Evolutionary conservation across 1,139 yeast genomes (phyloP).

Genomic region (Yamadazyma dushanensis): DNA sequence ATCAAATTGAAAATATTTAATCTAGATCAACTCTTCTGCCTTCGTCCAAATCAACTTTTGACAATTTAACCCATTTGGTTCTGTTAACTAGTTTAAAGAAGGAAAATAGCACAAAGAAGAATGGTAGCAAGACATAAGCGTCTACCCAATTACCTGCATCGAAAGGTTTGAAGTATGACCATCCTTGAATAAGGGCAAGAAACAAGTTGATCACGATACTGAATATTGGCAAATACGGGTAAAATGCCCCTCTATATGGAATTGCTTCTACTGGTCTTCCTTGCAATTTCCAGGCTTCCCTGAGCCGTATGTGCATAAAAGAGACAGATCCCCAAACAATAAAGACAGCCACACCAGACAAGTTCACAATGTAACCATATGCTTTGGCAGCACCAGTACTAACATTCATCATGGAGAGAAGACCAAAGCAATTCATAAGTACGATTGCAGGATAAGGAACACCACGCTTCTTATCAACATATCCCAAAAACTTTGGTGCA

Average conservation of each 20-base stretch:
- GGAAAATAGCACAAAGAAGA: conserved; percentile 43
- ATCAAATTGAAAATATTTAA: conserved; percentile 1
- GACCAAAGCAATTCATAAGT: conserved; percentile 48
- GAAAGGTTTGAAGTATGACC: conserved; percentile 66
- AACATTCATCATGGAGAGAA: conserved; percentile 50
- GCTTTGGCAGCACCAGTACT: conserved; percentile 56
- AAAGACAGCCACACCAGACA: conserved; percentile 58
- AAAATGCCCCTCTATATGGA: conserved; percentile 54
- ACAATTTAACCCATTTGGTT: conserved; percentile 43
- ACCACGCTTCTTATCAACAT: conserved; percentile 42
- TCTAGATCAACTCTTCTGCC: conserved; percentile 40
- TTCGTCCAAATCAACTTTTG: conserved; percentile 47
- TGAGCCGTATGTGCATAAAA: conserved; percentile 49
- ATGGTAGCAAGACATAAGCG: conserved; percentile 62
- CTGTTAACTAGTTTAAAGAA: conserved; percentile 37
- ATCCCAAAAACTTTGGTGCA: conserved; percentile 46
- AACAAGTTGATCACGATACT: conserved; percentile 54
- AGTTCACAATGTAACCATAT: conserved; percentile 51
- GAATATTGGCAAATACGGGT: conserved; percentile 52
- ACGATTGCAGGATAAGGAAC: conserved; percentile 53
- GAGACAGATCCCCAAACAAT: conserved; percentile 59
- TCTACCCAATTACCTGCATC: conserved; percentile 62
- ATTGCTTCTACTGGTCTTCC: conserved; percentile 47
- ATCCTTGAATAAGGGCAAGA: conserved; percentile 65
- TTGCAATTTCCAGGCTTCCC: conserved; percentile 48